Conservation (phyloP, 202 grass and related monocot genomes). For the Zoysia matrella region DNA sequence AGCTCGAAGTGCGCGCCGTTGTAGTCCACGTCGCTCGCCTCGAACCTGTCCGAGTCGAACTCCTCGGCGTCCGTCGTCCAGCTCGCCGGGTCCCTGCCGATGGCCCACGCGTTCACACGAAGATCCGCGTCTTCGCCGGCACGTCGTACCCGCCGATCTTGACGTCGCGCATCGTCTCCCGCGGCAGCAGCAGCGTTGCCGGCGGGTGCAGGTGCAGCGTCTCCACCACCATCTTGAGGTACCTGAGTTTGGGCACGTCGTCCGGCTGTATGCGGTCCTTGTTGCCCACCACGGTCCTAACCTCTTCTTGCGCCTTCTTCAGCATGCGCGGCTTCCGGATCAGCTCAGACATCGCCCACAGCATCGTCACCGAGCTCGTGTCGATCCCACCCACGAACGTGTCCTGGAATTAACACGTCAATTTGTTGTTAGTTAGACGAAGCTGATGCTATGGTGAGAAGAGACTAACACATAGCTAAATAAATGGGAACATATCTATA, state of each 20-base stretch:
- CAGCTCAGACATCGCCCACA: slow-evolving; percentile 35
- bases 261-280: slow-evolving; percentile 28
- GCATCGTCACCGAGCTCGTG: slow-evolving; percentile 33
- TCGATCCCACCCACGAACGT: slow-evolving; percentile 28
- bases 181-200: slow-evolving; percentile 25
- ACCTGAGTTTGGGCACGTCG: slow-evolving; percentile 29
- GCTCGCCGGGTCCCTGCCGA: slow-evolving; percentile 14
- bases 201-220: slow-evolving; percentile 39
- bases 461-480: too few relatives aligned
- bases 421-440: too few relatives aligned
- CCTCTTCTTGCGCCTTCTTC: too few relatives aligned
- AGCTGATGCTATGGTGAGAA: too few relatives aligned
- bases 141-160: slow-evolving; percentile 43
- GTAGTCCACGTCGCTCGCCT: not conserved
- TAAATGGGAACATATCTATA: slow-evolving; percentile 27
- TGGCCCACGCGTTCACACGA: slow-evolving; percentile 51
- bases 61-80: too few relatives aligned
- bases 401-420: not conserved
- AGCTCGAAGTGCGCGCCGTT: too few relatives aligned
- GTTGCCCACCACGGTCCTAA: slow-evolving; percentile 20
- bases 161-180: slow-evolving; percentile 21
- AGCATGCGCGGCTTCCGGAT: too few relatives aligned
- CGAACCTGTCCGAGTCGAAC: slow-evolving; percentile 48
- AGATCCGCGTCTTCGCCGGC: slow-evolving; percentile 21
- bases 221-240: slow-evolving; percentile 46